Evolutionary conservation across 495 filamentous ascomycete genomes (phyloP).

Genomic region (Penicillium steckii): DNA sequence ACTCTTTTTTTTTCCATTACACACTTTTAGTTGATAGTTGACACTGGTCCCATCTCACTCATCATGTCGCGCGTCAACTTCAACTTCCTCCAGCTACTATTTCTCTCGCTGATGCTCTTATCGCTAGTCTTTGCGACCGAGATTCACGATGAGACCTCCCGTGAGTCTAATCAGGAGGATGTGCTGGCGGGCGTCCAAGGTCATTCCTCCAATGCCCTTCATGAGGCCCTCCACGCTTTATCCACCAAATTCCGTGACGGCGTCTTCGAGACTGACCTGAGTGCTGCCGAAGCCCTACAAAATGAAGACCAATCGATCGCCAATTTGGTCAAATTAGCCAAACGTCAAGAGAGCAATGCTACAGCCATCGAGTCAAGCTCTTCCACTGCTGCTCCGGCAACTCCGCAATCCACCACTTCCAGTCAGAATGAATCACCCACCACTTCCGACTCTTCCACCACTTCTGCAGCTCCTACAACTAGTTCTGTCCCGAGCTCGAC

Average conservation of each 20-base stretch:
- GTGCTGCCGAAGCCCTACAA: constrained; percentile 47
- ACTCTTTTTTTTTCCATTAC: background rate
- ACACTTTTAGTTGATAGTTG: too few species aligned
- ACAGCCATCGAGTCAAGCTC: constrained; percentile 16
- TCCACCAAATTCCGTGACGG: constrained; percentile 52
- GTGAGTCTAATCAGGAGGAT: constrained; percentile 39
- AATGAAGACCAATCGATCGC: constrained; percentile 46
- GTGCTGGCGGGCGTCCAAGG: constrained; percentile 40
- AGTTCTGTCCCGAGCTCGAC: constrained; percentile 9
- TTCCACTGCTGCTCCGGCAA: constrained; percentile 1
- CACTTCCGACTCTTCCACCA: constrained; percentile 11
- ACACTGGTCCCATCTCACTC: background rate
- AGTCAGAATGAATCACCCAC: constrained; percentile 10
- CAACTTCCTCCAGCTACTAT: constrained; percentile 22
- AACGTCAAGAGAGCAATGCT: constrained; percentile 39
- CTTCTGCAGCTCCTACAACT: too few species aligned
- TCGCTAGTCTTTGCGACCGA: constrained; percentile 21
- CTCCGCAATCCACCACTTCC: constrained; percentile 15
- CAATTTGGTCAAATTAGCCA: constrained; percentile 41
- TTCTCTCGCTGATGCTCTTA: constrained; percentile 19
- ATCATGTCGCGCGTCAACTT: constrained; percentile 25
- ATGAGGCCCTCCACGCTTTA: constrained; percentile 49
- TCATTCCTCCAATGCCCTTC: constrained; percentile 36
- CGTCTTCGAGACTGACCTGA: constrained; percentile 46
- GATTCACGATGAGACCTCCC: constrained; percentile 11